Base-by-base conservation (phyloP, 2,329 filamentous ascomycete genomes). In the Aspergillus fumigatus region DNA sequence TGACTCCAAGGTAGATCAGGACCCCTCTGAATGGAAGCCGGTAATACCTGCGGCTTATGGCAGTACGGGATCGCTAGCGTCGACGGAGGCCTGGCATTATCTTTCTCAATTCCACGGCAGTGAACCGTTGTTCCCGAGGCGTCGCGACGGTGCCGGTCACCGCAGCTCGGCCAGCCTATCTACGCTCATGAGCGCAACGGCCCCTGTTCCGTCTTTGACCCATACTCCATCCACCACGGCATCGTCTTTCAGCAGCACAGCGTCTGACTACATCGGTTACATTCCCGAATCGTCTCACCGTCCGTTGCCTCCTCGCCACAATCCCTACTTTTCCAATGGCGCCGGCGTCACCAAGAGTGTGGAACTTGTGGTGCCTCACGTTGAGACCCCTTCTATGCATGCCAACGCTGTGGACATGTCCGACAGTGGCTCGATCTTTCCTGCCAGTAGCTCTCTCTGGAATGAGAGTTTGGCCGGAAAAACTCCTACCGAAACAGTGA, bases 21-120 rank as follows among this genome's bases (percentile, higher is more conserved):
- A 79, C 67, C 77, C 77, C 52, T 76, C 76, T 51, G 77, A 79
- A 70, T 79, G 77, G 77, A 79, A 79, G 69, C 77, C 77, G 23
- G 73, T 76, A 67, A 71, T 75, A 76, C 57, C 56, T 38, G 60
- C 54, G 55, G 61, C 63, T 43, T 51, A 56, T 32, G 54, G 54
- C 50, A 53, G 50, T 51, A 51, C 58, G 29, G 60, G 52, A 45
- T 57, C 65, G 7, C 59, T 68, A 54, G 64, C 67, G 7, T 65
- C 68, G 25, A 77, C 71, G 52, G 76, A 78, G 38, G 77, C 77
- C 25, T 78, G 74, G 69, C 64, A 66, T 38, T 79, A 77, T 56
- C 69, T 79, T 27, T 74, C 75, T 35, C 71, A 73, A 51, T 79
- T 79, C 66, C 75, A 79, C 62, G 60, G 63, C 49, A 56, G 63